Evolutionary conservation across 2,329 filamentous ascomycete genomes (phyloP).

Genomic region (Hypoxylon sp.): DNA sequence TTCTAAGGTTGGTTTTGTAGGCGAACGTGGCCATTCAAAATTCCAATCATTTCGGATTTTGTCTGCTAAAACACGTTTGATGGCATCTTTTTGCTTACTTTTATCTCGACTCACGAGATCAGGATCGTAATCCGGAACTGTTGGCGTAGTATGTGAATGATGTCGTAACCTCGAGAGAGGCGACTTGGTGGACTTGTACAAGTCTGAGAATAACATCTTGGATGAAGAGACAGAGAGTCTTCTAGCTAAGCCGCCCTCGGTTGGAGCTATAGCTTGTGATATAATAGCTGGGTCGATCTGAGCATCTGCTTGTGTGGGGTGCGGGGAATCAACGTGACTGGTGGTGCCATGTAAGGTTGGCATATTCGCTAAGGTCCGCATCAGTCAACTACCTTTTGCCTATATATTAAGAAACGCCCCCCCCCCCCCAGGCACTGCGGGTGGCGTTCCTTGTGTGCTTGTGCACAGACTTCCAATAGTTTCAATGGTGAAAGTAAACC

Average conservation of each 20-base stretch:
- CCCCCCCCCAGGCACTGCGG: conserved; percentile 1
- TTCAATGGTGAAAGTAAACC: conserved; percentile 16
- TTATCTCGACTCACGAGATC: conserved; percentile 75
- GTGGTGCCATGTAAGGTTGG: conserved; percentile 47
- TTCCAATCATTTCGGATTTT: conserved; percentile 73
- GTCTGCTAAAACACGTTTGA: conserved; percentile 68
- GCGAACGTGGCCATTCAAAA: conserved; percentile 68
- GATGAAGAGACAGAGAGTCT: conserved; percentile 43
- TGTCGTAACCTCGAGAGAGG: conserved; percentile 68
- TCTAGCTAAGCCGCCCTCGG: conserved; percentile 36
- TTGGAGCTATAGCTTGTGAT: conserved; percentile 47
- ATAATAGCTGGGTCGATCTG: conserved; percentile 50
- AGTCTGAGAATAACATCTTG: conserved; percentile 72
- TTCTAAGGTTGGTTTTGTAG: conserved; percentile 24
- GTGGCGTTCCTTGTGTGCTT: conserved; percentile 10
- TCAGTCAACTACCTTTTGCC: conserved; percentile 26
- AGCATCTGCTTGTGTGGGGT: conserved; percentile 48
- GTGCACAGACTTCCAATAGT: conserved; percentile 27
- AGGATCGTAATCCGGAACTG: conserved; percentile 66
- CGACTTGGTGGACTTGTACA: conserved; percentile 70
- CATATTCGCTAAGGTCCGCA: conserved; percentile 41
- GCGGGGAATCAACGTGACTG: conserved; percentile 52
- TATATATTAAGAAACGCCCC: conserved; percentile 28
- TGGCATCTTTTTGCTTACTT: conserved; percentile 73
- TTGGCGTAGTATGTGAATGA: conserved; percentile 52